Conservation (phyloP, 2,329 filamentous ascomycete genomes). For the Fusarium chlamydosporum region DNA sequence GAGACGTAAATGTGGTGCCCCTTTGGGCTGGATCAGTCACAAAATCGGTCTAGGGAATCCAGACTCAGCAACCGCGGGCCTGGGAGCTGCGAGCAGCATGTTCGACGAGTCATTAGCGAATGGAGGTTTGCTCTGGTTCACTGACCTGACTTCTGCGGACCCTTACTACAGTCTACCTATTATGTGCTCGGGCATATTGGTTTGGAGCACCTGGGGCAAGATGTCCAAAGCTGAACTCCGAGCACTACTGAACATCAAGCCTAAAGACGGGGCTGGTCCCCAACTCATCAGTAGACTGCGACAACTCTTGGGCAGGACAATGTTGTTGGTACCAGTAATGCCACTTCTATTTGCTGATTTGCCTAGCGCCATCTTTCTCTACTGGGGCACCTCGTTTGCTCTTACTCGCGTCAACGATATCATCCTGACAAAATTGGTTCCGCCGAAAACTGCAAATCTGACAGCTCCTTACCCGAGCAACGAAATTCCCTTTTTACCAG, state of each 20-base stretch:
- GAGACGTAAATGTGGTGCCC: slow-evolving; percentile 60
- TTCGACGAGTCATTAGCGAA: slow-evolving; percentile 60
- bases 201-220: slow-evolving; percentile 50
- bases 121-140: slow-evolving; percentile 70
- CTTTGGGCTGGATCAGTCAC: slow-evolving; percentile 51
- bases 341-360: slow-evolving; percentile 55
- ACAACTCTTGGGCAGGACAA: slow-evolving; percentile 50
- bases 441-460: slow-evolving; percentile 38
- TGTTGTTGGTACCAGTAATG: slow-evolving; percentile 55
- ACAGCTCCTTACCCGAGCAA: slow-evolving; percentile 22
- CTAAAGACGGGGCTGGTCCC: slow-evolving; percentile 23
- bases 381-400: slow-evolving; percentile 57
- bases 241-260: slow-evolving; percentile 46
- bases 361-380: slow-evolving; percentile 59
- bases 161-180: slow-evolving; percentile 65
- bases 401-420: slow-evolving; percentile 55
- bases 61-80: slow-evolving; percentile 40
- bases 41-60: slow-evolving; percentile 50
- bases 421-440: slow-evolving; percentile 49
- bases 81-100: slow-evolving; percentile 48
- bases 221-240: slow-evolving; percentile 51
- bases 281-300: slow-evolving; percentile 45
- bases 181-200: slow-evolving; percentile 53
- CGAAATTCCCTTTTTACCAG: slow-evolving; percentile 46
- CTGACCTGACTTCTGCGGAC: slow-evolving; percentile 66